Base-by-base conservation (phyloP, 192 early-diverging fungal genomes). In the Coemansia sp. region DNA sequence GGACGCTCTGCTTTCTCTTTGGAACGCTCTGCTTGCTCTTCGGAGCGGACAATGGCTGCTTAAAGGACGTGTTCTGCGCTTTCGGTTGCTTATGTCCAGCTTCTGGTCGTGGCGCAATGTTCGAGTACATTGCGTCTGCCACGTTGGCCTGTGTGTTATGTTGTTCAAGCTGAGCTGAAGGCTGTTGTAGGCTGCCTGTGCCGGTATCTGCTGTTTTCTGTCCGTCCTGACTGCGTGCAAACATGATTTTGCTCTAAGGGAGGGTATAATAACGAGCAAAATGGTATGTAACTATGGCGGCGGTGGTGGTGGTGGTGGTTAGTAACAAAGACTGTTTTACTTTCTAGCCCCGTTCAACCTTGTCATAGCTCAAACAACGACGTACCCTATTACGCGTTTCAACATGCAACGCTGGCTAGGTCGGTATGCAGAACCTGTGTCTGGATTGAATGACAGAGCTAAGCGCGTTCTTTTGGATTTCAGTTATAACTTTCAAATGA, bases 141-240 rank as follows among this genome's bases (percentile, higher is more conserved):
- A 8, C 14, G 21, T 26, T 49, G 62, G 10, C 24, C n/a, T 34
- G 49, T 21, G 15, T 36, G 41, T 11, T 66, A 16, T 46, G 64
- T 18, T 23, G 44, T 34, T 48, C 39, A 18, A 20, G 59, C 53
- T 36, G 64, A 39, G n/a, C 44, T 36, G 4, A 12, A 2, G 23
- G 58, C 33, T 62, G 23, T 41, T 16, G 33, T 24, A 7, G 23
- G 20, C 6, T 39, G n/a, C 20, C 34, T 20, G 57, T 6, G 35
- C 35, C 8, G 1, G 23, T 35, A n/a, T 35, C 57, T 6, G 41
- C 59, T 39, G 8, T 38, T 34, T 68, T 60, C 36, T 26, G 45
- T 6, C 63, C 56, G 45, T 74, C 72, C 33, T 61, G 53, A 58
- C 53, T 72, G 26, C 66, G 75, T 35, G 62, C 53, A 72, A 77